Base-by-base conservation (phyloP, 805 yeast species). In the Maudiozyma turicensis region DNA sequence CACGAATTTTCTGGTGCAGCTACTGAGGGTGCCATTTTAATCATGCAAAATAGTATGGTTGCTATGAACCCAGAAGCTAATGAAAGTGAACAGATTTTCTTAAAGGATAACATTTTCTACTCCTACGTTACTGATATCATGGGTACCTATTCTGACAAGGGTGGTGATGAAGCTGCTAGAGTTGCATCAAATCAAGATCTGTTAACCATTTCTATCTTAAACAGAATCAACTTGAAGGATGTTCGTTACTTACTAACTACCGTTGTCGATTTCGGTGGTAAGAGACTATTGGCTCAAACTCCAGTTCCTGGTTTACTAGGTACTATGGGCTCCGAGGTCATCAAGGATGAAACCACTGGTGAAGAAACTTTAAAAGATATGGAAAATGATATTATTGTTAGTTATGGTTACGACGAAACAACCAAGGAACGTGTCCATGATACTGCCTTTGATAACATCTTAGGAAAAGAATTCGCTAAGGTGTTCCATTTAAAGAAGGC, bases 191-290 rank as follows among this genome's bases (percentile, higher is more conserved):
- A 78, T 47, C 90, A 86, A 69, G 99, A 93, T 67, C 70, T 91
- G 48, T 76, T 76, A 35, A 83, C 90, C 29, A 77, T 88, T 43
- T 80, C 77, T 58, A 74, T 77, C 52, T 71, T 91, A 63, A 84
- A 84, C 70, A 72, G 80, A 56, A 67, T 84, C 42, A 87, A 84
- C 58, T 61, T 79, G 34, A 69, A 69, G 9, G 86, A 82, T 43
- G 72, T 89, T 39, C 78, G 80, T 59, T 82, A 84, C 46, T 72
- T 91, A 51, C 78, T 86, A 58, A 86, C 97, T 4, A 76, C 90
- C n/a, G 75, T 89, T 50, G 86, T 91, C 49, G 98, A 91, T 66
- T 91, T 79, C 69, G 81, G 86, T 61, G 99, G 98, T 52, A 83
- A 80, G 59, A 78, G 98, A 65, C 73, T 91, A 37, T 76, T 91